Evolutionary conservation across 208 protist species (phyloP).

Genomic region (Acanthamoeba sp.): DNA sequence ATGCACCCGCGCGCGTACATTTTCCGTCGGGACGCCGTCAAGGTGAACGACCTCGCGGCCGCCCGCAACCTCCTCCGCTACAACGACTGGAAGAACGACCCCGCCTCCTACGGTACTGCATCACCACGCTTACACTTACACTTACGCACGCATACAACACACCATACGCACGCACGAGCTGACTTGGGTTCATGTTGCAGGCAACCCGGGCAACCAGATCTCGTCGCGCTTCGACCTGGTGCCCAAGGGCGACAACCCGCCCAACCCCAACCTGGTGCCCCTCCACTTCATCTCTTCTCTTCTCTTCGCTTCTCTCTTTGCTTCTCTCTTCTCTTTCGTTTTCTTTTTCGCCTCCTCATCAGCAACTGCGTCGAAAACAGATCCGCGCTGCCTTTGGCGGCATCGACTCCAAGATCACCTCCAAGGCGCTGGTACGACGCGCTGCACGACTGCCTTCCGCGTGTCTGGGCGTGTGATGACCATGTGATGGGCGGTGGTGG

Average conservation of each 20-base stretch:
- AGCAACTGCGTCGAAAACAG: no score
- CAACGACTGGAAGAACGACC: constrained; percentile 89
- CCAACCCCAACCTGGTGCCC: constrained; percentile 10
- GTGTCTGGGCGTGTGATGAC: neutral
- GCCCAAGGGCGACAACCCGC: neutral
- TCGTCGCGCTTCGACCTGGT: constrained; percentile 82
- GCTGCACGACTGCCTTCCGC: neutral
- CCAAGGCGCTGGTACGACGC: constrained; percentile 3
- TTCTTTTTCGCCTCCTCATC: neutral
- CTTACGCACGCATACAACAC: neutral
- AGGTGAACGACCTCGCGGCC: constrained; percentile 81
- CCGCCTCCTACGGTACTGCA: constrained; percentile 76
- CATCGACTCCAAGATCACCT: constrained; percentile 85
- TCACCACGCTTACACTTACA: no score
- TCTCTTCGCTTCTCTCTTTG: neutral
- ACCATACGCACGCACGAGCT: neutral
- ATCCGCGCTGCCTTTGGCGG: constrained; percentile 80
- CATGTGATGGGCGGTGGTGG: neutral
- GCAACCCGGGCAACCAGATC: constrained; percentile 78
- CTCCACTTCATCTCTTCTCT: neutral
- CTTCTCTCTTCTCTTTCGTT: no score
- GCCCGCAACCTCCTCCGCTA: constrained; percentile 88
- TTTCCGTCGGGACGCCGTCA: constrained; percentile 84
- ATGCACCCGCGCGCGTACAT: constrained; percentile 87
- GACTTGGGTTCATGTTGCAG: neutral